These are phyloP conservation scores for Oryza meyeriana DNA, from an alignment of 176 grass and related monocot species.

Conservation along the genomic window DNA sequence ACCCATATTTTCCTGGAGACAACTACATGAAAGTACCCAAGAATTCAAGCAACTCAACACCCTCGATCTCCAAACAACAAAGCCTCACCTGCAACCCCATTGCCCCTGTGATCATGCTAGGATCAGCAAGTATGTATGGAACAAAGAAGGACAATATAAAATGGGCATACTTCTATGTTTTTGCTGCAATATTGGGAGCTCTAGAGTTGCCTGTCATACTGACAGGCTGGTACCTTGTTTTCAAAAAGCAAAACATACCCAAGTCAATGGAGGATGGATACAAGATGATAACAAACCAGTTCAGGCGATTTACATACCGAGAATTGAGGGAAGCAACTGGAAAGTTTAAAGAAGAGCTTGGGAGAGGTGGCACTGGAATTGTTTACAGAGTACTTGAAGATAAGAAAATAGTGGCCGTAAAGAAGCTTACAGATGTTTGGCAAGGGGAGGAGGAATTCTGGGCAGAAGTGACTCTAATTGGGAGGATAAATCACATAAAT, in stretches of 20 bases:
- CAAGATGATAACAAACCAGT: slow-evolving; percentile 66
- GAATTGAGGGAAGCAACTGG: slow-evolving; percentile 67
- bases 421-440: slow-evolving; percentile 55
- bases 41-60: slow-evolving; percentile 27
- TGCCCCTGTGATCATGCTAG: slow-evolving; percentile 16
- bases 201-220: slow-evolving; percentile 53
- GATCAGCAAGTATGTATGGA: slow-evolving; percentile 41
- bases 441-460: slow-evolving; percentile 76
- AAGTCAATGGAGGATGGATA: slow-evolving; percentile 70
- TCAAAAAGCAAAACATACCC: slow-evolving; percentile 34
- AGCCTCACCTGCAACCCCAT: slow-evolving; percentile 28
- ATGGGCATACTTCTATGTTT: slow-evolving; percentile 69
- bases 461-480: slow-evolving; percentile 66
- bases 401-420: slow-evolving; percentile 70
- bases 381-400: slow-evolving; percentile 76
- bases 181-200: slow-evolving; percentile 42
- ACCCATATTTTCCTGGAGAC: slow-evolving; percentile 44
- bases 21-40: slow-evolving; percentile 65
- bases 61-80: slow-evolving; percentile 4
- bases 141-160: slow-evolving; percentile 46
- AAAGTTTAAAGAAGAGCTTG: slow-evolving; percentile 78
- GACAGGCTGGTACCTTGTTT: slow-evolving; percentile 67
- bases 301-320: slow-evolving; percentile 68
- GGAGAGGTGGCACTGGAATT: slow-evolving; percentile 58
- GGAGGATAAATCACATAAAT: slow-evolving; percentile 77